phyloP scores from a whole-genome alignment of 768 basidiomycete genomes.

The Gelatoporia subvermispora region DNA sequence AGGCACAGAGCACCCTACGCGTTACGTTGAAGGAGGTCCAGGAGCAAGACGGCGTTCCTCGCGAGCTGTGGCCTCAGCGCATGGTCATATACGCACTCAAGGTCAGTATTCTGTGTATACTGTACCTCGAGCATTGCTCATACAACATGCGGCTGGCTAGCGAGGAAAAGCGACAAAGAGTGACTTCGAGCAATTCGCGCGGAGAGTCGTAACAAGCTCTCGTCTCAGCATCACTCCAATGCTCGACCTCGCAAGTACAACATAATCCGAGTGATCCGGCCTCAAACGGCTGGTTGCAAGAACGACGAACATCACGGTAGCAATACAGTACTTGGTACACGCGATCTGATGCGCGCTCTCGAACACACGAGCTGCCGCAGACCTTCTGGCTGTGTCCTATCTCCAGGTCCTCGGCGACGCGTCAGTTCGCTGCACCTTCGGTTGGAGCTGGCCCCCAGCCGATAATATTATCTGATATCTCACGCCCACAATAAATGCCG shows the following conservation, averaged over 20 bases:
- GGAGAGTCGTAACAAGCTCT: conserved; percentile 8
- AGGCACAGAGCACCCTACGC: conserved; percentile 50
- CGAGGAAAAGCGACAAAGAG: conserved; percentile 19
- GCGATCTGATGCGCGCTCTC: no score
- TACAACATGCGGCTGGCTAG: conserved; percentile 7
- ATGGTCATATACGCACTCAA: conserved; percentile 62
- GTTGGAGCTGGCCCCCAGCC: no score
- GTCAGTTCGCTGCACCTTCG: no score
- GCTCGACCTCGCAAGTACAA: background rate
- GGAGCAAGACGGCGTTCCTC: conserved; percentile 20
- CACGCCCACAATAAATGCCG: no score
- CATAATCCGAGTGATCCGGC: no score
- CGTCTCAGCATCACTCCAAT: background rate
- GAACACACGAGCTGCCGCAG: no score
- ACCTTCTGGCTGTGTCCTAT: no score
- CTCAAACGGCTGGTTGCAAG: no score
- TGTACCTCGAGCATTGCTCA: background rate
- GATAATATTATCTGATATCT: no score
- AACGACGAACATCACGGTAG: no score
- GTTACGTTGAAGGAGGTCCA: conserved; percentile 48
- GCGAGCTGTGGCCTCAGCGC: conserved; percentile 29
- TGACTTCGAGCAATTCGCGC: conserved; percentile 23
- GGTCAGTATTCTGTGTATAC: conserved; percentile 30
- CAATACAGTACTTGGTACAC: no score
- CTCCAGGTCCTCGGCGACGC: no score